These are phyloP conservation scores for Santalum album DNA, from an alignment of 164 flowering plant genomes.

Conservation along the genomic window DNA sequence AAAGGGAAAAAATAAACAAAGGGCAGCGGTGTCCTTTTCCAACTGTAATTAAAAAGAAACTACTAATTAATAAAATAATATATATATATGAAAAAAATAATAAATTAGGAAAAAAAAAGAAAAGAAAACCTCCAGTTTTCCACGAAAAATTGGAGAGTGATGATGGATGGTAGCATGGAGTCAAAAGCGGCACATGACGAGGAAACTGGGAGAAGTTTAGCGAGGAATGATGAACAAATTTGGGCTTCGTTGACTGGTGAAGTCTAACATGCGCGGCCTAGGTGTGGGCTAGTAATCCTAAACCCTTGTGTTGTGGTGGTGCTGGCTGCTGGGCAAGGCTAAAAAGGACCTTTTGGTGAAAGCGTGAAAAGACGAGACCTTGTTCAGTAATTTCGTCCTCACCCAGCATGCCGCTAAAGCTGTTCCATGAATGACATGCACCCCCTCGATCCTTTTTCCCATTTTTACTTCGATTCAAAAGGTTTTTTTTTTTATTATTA, in stretches of 20 bases:
- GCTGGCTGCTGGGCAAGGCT: too few relatives aligned
- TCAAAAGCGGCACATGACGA: background rate
- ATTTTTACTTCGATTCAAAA: background rate
- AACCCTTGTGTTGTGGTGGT: background rate
- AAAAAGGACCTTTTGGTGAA: slow-evolving; percentile 33
- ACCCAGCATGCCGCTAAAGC: slow-evolving; percentile 24
- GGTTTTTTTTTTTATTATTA: background rate
- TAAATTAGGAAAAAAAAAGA: background rate
- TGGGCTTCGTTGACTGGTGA: background rate
- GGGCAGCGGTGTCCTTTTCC: background rate
- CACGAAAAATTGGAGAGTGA: background rate
- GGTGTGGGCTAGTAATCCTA: background rate
- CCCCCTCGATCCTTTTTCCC: background rate
- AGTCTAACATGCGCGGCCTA: background rate
- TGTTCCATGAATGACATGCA: slow-evolving; percentile 6
- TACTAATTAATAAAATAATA: too few relatives aligned
- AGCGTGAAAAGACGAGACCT: slow-evolving; percentile 17
- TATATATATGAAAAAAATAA: background rate
- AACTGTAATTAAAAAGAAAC: too few relatives aligned
- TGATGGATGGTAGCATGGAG: background rate
- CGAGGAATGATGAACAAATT: background rate
- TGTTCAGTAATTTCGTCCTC: slow-evolving; percentile 18
- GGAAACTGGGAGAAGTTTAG: background rate
- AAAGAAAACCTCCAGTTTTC: background rate
- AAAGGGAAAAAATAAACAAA: too few relatives aligned